phyloP scores from a whole-genome alignment of 2,329 filamentous ascomycete genomes.

The Xylaria sp. region DNA sequence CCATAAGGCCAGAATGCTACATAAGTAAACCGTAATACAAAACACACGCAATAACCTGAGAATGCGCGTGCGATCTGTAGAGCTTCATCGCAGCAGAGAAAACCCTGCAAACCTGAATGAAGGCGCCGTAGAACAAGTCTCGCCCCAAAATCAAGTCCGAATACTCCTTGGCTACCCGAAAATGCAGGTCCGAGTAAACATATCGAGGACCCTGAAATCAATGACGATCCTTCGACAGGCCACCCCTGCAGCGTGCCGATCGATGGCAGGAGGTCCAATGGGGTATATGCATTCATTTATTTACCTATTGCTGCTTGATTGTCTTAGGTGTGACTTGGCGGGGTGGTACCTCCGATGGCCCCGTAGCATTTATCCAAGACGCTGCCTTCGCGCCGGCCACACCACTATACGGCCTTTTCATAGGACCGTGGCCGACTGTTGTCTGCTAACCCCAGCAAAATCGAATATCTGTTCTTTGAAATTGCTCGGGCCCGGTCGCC shows the following conservation, averaged over 20 bases:
- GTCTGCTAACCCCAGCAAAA: conserved; percentile 12
- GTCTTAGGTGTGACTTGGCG: conserved; percentile 26
- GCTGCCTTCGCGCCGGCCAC: conserved; percentile 8
- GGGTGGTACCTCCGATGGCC: conserved; percentile 29
- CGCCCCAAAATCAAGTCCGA: not conserved
- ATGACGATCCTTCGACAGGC: not conserved
- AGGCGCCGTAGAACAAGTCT: not conserved
- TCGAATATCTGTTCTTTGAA: conserved; percentile 13
- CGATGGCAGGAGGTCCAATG: conserved; percentile 15
- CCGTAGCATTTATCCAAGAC: conserved; percentile 31
- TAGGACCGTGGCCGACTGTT: conserved; percentile 20
- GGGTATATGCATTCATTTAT: conserved; percentile 27
- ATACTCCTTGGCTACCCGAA: not conserved
- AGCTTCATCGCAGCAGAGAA: too few species aligned
- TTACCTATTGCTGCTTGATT: conserved; percentile 30
- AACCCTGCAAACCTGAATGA: too few species aligned
- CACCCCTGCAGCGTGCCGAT: not conserved
- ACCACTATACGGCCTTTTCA: conserved; percentile 17
- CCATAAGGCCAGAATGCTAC: not conserved
- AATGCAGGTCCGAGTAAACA: not conserved
- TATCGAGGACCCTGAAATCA: not conserved
- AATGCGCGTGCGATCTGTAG: too few species aligned
- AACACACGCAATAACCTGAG: not conserved
- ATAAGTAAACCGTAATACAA: not conserved
- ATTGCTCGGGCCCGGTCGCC: conserved; percentile 11